These are phyloP conservation scores for Canna indica DNA, from an alignment of 176 grass and related monocot species.

Conservation along the genomic window DNA sequence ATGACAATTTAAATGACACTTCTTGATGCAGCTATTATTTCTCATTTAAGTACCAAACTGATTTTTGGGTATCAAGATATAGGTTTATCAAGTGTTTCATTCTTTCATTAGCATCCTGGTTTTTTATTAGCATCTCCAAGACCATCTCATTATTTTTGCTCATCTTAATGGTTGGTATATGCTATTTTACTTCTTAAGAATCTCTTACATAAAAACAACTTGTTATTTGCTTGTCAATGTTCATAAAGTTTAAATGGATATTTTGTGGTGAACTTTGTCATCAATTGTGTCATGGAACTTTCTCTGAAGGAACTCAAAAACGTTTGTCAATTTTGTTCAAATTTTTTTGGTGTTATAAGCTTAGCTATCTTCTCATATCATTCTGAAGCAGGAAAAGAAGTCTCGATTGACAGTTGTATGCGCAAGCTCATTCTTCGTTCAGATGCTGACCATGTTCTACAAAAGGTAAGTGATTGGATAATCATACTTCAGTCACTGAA, in stretches of 20 bases:
- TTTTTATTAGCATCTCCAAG: background rate
- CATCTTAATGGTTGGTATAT: background rate
- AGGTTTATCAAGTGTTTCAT: background rate
- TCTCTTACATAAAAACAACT: background rate
- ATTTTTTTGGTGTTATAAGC: background rate
- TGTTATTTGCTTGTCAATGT: background rate
- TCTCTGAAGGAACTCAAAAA: background rate
- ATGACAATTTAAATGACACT: too few relatives aligned
- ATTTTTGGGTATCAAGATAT: background rate
- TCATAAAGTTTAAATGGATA: background rate
- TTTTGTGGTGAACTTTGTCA: background rate
- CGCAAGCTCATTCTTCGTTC: constrained; percentile 65
- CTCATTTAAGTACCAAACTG: background rate
- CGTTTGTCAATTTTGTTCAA: background rate
- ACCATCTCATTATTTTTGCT: background rate
- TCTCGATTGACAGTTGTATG: constrained; percentile 34
- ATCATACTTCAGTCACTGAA: background rate
- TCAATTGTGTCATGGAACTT: background rate
- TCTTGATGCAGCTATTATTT: background rate
- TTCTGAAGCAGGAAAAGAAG: constrained; percentile 54
- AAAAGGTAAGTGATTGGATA: constrained; percentile 45
- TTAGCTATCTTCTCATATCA: background rate
- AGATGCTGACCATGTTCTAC: constrained; percentile 79
- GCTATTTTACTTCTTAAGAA: background rate
- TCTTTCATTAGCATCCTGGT: background rate